Conservation (phyloP, 2,329 filamentous ascomycete species). For the Diaporthe vexans region DNA sequence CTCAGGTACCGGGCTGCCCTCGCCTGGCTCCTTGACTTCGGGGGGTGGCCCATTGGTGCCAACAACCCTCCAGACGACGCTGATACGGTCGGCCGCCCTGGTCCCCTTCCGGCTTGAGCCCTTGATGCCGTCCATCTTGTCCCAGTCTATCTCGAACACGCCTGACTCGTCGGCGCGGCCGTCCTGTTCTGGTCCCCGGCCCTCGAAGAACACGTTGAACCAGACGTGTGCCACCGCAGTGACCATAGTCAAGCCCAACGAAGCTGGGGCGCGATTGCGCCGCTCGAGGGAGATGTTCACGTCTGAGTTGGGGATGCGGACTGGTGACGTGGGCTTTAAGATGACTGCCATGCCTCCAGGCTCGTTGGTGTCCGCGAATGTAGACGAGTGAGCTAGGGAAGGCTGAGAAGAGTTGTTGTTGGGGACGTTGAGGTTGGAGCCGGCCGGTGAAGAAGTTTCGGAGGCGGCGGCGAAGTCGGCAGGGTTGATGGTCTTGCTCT, state of each 20-base stretch:
- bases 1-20: slow-evolving; percentile 79
- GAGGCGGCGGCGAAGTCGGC: slow-evolving; percentile 39
- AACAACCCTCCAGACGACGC: slow-evolving; percentile 83
- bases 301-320: slow-evolving; percentile 85
- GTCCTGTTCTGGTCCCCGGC: slow-evolving; percentile 76
- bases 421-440: slow-evolving; percentile 39
- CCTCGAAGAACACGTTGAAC: slow-evolving; percentile 97
- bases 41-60: slow-evolving; percentile 46
- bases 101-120: slow-evolving; percentile 87
- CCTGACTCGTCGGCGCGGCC: slow-evolving; percentile 78
- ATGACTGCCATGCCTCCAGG: slow-evolving; percentile 80
- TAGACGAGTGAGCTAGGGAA: slow-evolving; percentile 29
- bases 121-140: slow-evolving; percentile 92
- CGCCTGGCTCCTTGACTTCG: slow-evolving; percentile 74
- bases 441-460: slow-evolving; percentile 36
- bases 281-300: slow-evolving; percentile 92
- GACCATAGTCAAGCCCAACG: slow-evolving; percentile 88
- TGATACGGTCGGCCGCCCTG: slow-evolving; percentile 83
- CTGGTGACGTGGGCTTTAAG: slow-evolving; percentile 77
- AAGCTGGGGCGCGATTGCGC: slow-evolving; percentile 82
- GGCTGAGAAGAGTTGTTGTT: slow-evolving; percentile 36
- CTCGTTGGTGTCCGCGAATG: slow-evolving; percentile 57
- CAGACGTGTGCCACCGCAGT: slow-evolving; percentile 95
- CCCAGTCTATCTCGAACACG: slow-evolving; percentile 71
- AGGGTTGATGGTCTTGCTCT: slow-evolving; percentile 50